These are phyloP conservation scores for Monascus ruber DNA, from an alignment of 2,329 filamentous ascomycete genomes.

Conservation along the genomic window DNA sequence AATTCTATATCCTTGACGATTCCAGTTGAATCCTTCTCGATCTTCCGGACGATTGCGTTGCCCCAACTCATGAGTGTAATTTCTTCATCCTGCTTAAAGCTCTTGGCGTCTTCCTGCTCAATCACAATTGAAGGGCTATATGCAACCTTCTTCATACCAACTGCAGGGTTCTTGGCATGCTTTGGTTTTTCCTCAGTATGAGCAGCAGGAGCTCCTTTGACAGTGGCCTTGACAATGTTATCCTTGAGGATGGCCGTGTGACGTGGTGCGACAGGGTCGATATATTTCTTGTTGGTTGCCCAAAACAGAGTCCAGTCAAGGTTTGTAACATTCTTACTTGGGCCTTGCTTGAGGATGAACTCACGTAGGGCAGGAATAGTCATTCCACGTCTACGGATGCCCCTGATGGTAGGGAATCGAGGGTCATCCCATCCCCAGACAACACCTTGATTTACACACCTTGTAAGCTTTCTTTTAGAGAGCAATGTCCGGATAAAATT, in stretches of 20 bases:
- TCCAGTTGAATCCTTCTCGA: conserved; percentile 39
- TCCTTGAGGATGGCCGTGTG: conserved; percentile 63
- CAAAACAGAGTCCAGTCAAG: conserved; percentile 41
- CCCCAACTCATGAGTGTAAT: conserved; percentile 97
- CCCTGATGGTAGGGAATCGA: conserved; percentile 40
- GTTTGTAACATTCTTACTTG: conserved; percentile 38
- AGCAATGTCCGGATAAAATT: conserved; percentile 41
- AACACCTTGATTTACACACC: conserved; percentile 36
- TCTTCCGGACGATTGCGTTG: conserved; percentile 40
- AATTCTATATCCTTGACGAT: conserved; percentile 61
- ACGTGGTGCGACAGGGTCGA: conserved; percentile 63
- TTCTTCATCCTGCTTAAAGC: conserved; percentile 75
- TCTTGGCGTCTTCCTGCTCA: conserved; percentile 75
- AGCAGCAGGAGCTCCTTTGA: conserved; percentile 54
- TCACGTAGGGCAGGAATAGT: conserved; percentile 38
- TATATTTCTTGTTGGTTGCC: conserved; percentile 64
- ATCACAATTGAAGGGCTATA: conserved; percentile 66
- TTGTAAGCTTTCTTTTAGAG: conserved; percentile 42
- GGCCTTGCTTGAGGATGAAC: conserved; percentile 40
- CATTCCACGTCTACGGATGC: conserved; percentile 40
- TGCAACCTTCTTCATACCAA: conserved; percentile 76
- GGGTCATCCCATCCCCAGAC: conserved; percentile 44
- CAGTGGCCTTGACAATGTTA: conserved; percentile 57
- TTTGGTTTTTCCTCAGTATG: conserved; percentile 66
- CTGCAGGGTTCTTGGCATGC: conserved; percentile 76